These are phyloP conservation scores for Clitocybe nebularis DNA, from an alignment of 1,284 basidiomycete genomes.

Conservation along the genomic window DNA sequence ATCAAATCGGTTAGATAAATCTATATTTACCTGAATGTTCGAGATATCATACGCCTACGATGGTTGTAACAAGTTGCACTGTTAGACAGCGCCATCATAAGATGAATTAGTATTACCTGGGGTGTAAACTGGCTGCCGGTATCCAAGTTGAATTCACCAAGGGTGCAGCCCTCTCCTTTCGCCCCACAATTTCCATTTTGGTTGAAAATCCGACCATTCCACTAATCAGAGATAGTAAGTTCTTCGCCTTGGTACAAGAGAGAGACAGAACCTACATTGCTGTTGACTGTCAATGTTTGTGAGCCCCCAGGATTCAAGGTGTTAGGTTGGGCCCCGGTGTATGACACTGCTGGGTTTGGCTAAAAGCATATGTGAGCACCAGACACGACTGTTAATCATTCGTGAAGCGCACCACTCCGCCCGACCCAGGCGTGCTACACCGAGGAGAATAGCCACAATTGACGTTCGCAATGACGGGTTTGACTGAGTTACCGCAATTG, in stretches of 20 bases:
- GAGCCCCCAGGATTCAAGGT: conserved; percentile 23
- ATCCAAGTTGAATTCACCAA: conserved; percentile 37
- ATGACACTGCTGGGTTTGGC: conserved; percentile 28
- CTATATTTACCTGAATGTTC: conserved; percentile 32
- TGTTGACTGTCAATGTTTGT: conserved; percentile 26
- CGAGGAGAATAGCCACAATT: conserved; percentile 38
- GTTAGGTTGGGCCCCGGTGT: conserved; percentile 31
- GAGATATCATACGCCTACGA: conserved; percentile 38
- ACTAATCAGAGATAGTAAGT: conserved; percentile 20
- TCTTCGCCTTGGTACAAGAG: neutral
- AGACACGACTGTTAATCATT: neutral
- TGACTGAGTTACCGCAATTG: conserved; percentile 27
- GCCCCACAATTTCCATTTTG: conserved; percentile 32
- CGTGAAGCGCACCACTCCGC: conserved; percentile 24
- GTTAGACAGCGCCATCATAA: neutral
- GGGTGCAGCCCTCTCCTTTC: conserved; percentile 33
- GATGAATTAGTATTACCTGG: conserved; percentile 16
- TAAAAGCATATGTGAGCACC: conserved; percentile 7
- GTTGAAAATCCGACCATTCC: conserved; percentile 37
- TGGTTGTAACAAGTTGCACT: neutral
- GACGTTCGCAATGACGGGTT: conserved; percentile 31
- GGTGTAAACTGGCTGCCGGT: conserved; percentile 32
- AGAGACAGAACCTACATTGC: conserved; percentile 19
- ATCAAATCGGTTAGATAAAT: neutral
- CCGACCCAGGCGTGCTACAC: conserved; percentile 28